Conservation (phyloP, 2,329 filamentous ascomycete genomes). For the Sporothrix brunneoviolacea region DNA sequence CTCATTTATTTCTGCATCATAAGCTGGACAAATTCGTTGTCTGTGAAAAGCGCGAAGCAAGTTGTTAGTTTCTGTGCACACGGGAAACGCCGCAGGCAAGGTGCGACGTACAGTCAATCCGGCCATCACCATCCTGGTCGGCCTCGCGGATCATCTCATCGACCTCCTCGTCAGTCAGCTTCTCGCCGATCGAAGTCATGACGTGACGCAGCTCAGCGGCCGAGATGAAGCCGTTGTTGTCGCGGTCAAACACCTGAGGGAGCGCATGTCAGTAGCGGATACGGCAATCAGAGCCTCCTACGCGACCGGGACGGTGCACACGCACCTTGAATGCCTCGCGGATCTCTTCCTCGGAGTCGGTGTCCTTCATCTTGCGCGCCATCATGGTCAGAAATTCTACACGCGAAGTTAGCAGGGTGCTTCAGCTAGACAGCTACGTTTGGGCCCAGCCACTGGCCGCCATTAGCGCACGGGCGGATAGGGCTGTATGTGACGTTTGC, state of each 20-base stretch:
- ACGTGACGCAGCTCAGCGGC: conserved; percentile 82
- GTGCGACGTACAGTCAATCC: conserved; percentile 70
- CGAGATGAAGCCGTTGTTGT: conserved; percentile 89
- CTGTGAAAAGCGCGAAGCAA: conserved; percentile 39
- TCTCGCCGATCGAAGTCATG: conserved; percentile 89
- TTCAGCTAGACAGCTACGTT: too few relatives aligned
- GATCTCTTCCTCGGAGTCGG: conserved; percentile 85
- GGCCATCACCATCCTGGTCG: conserved; percentile 81
- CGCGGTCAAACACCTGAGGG: conserved; percentile 66
- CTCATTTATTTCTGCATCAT: conserved; percentile 84
- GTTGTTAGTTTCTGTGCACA: too few relatives aligned
- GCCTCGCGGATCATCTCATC: conserved; percentile 92
- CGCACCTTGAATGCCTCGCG: conserved; percentile 76
- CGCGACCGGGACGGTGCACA: too few relatives aligned
- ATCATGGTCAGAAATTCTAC: conserved; percentile 89
- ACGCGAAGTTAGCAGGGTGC: conserved; percentile 6
- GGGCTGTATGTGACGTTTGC: too few relatives aligned
- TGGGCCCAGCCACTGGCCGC: too few relatives aligned
- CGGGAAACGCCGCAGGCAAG: too few relatives aligned
- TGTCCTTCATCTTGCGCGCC: conserved; percentile 92
- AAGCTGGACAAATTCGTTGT: conserved; percentile 89
- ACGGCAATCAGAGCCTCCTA: too few relatives aligned
- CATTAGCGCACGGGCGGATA: too few relatives aligned
- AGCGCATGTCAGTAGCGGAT: conserved; percentile 7
- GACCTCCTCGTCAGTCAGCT: conserved; percentile 83